These are phyloP conservation scores for Arxiozyma telluris DNA, from an alignment of 1,139 yeast genomes.

Conservation along the genomic window DNA sequence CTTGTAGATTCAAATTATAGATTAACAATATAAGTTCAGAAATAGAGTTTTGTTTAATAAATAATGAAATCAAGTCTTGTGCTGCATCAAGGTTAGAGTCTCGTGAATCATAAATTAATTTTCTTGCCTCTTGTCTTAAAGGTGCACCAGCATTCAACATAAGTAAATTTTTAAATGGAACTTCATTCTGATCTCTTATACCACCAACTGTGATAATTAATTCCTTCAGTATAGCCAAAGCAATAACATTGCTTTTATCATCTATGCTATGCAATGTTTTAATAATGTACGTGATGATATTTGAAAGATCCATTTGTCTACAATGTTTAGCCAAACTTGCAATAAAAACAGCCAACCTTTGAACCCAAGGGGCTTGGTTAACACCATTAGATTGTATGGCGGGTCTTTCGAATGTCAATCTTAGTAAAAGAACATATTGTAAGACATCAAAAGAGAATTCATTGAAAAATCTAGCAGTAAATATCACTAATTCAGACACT, in stretches of 20 bases:
- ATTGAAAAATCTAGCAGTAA: constrained; percentile 71
- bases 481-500: constrained; percentile 67
- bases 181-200: constrained; percentile 42
- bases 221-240: constrained; percentile 63
- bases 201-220: constrained; percentile 75
- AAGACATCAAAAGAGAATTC: constrained; percentile 80
- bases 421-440: constrained; percentile 61
- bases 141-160: constrained; percentile 59
- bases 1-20: constrained; percentile 42
- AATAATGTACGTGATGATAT: constrained; percentile 51
- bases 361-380: constrained; percentile 79
- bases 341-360: constrained; percentile 56
- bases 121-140: constrained; percentile 48
- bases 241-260: constrained; percentile 44
- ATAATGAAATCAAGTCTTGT: constrained; percentile 39
- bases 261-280: constrained; percentile 46
- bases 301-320: constrained; percentile 44
- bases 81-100: constrained; percentile 44
- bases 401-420: constrained; percentile 62
- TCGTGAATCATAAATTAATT: constrained; percentile 57
- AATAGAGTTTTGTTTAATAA: constrained; percentile 41
- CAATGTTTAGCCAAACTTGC: constrained; percentile 54
- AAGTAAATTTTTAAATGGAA: constrained; percentile 44
- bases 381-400: constrained; percentile 73
- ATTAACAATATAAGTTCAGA: constrained; percentile 61